A percentile compares a stretch with the other conserved stretches of the same genome.
phyloP scores from a whole-genome alignment of 75 land plant genomes.

The Sequoiadendron giganteum region DNA sequence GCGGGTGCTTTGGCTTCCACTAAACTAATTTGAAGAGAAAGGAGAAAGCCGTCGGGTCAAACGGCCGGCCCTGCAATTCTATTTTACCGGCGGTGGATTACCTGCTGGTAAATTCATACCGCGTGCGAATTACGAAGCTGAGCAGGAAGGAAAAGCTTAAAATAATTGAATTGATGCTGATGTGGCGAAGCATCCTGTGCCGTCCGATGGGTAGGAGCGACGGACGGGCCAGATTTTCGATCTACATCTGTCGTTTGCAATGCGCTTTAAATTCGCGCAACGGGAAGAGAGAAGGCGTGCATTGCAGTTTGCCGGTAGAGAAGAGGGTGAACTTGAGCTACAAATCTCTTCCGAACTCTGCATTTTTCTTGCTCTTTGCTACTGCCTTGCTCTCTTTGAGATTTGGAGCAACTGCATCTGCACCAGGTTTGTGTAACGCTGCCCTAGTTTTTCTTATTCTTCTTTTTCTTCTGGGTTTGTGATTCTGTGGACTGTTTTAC shows the following conservation, averaged over 20 bases:
- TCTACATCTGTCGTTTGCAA: neutral
- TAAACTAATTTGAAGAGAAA: too few relatives aligned
- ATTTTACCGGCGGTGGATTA: neutral
- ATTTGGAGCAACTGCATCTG: neutral
- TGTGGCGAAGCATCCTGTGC: neutral
- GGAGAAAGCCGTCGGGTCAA: too few relatives aligned
- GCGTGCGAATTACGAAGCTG: neutral
- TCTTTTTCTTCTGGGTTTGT: neutral
- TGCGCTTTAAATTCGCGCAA: neutral
- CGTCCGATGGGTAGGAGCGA: neutral
- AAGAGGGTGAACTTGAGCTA: neutral
- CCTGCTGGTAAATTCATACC: neutral
- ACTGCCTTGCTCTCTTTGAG: neutral
- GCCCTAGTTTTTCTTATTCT: neutral
- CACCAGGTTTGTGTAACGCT: neutral
- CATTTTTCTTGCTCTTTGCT: neutral
- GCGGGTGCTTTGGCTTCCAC: too few relatives aligned
- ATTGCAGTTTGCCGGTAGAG: neutral
- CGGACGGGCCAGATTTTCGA: neutral
- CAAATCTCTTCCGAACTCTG: too few relatives aligned
- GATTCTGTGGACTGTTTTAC: neutral
- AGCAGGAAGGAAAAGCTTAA: neutral
- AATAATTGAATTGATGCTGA: neutral
- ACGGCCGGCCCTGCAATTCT: neutral
- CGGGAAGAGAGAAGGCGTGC: neutral